These are phyloP conservation scores for Discostella pseudostelligera DNA, from an alignment of 108 stramenopile genomes.

Conservation along the genomic window DNA sequence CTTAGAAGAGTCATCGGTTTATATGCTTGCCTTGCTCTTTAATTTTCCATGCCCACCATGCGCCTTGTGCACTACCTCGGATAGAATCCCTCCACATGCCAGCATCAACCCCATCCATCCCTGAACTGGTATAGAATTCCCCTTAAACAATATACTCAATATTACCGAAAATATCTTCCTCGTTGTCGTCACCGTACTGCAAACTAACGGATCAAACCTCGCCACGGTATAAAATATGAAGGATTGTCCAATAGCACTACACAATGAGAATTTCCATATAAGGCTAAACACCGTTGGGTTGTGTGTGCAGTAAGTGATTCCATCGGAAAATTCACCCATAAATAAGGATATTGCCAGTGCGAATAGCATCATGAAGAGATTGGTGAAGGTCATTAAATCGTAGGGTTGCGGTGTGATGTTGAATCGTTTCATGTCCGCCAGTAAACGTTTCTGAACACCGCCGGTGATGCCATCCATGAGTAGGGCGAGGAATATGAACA, in stretches of 20 bases:
- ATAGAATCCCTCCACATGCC: constrained; percentile 66
- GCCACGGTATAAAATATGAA: constrained; percentile 92
- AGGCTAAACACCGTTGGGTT: constrained; percentile 63
- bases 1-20: background rate
- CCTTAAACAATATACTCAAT: constrained; percentile 71
- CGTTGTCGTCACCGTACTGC: constrained; percentile 93
- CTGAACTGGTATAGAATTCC: constrained; percentile 53
- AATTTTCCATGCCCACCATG: constrained; percentile 24
- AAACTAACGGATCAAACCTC: constrained; percentile 86
- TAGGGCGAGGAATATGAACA: constrained; percentile 62
- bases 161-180: constrained; percentile 93
- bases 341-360: constrained; percentile 50
- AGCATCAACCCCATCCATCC: constrained; percentile 71
- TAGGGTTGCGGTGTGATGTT: constrained; percentile 64
- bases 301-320: constrained; percentile 49
- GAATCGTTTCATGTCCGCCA: constrained; percentile 44
- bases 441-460: constrained; percentile 68
- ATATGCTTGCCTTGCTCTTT: constrained; percentile 35
- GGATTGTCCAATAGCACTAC: constrained; percentile 88
- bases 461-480: constrained; percentile 74
- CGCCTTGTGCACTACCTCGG: constrained; percentile 54
- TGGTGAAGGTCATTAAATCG: constrained; percentile 89
- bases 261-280: constrained; percentile 68
- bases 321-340: constrained; percentile 57
- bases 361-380: constrained; percentile 71